Base-by-base conservation (phyloP, 1,139 yeast species). In the Yamadazyma conglobata region DNA sequence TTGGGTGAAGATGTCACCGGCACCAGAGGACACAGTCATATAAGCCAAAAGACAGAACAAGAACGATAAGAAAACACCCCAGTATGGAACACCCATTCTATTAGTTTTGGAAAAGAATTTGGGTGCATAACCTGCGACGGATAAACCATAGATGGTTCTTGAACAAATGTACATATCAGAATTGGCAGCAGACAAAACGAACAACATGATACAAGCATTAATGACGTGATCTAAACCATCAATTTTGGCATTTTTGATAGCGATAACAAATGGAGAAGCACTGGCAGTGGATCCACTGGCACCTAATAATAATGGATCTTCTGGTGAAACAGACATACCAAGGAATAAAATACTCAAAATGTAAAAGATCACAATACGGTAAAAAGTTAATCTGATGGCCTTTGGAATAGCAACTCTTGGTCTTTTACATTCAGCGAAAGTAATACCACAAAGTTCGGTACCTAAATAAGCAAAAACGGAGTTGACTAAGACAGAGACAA, bases 401-500 rank as follows among this genome's bases (percentile, higher is more conserved):
- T 74, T 77, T 47, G 91, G 91, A 43, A 84, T 79, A 39, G 82
- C 73, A 47, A 71, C 68, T 58, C 91, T 71, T 41, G 93, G 93
- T 54, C 83, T 76, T 43, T 72, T 67, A 38, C 88, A 79, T 60
- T 84, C 94, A 37, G 86, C 86, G 46, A 83, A 83, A 12, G 87
- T 79, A 46, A 83, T 75, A 42, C 70, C 71, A 39, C 62, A 56
- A 46, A 82, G 64, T 58, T 84, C 94, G n/a, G 87, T 77, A 51
- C 93, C 93, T 34, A 77, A 65, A 53, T 71, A 84, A 17, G 87
- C 84, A 50, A 82, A 82, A 8, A 81, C 79, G n/a, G 88, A 84
- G 35, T 77, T 73, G 34, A 80, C 87, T 44, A 81, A 66, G 10
- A 77, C 84, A 8, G 83, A 68, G 38, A 74, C 73, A 48, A 79